These are phyloP conservation scores for Pseudomassariella vexata DNA, from an alignment of 2,329 filamentous ascomycete species.

Conservation along the genomic window DNA sequence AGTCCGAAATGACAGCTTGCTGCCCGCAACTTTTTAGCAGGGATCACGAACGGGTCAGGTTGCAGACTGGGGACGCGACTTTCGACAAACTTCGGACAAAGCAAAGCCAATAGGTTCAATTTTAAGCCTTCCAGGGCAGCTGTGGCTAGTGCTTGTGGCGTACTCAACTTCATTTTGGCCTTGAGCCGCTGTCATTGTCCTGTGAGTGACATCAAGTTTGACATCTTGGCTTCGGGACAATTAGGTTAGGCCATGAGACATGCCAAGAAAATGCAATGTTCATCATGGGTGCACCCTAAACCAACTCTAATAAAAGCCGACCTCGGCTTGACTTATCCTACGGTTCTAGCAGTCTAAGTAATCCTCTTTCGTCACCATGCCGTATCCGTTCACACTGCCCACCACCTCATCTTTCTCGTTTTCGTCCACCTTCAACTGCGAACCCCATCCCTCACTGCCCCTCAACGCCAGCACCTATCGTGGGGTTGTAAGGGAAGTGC, in stretches of 20 bases:
- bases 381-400: slow-evolving; percentile 80
- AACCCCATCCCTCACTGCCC: slow-evolving; percentile 84
- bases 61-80: slow-evolving; percentile 2
- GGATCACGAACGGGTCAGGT: slow-evolving; percentile 5
- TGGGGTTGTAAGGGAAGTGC: slow-evolving; percentile 71
- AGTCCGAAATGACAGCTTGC: slow-evolving; percentile 1
- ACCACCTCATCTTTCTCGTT: slow-evolving; percentile 87
- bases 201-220: no score
- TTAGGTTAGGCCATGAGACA: slow-evolving; percentile 4
- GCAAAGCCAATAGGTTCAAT: no score
- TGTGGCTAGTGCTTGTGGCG: no score
- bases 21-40: slow-evolving; percentile 9
- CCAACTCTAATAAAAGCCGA: no score
- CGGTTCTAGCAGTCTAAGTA: no score
- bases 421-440: slow-evolving; percentile 67
- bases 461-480: slow-evolving; percentile 77
- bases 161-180: no score
- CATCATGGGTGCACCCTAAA: no score
- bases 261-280: slow-evolving; percentile 6
- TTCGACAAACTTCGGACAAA: no score
- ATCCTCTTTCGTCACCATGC: slow-evolving; percentile 63
- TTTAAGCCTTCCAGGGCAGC: no score
- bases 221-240: no score
- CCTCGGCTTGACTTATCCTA: no score
- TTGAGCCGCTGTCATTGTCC: no score